Percentiles rank a stretch among this genome's conserved stretches.
phyloP scores from a whole-genome alignment of 2,329 filamentous ascomycete species.

The Hypoxylon sp. region DNA sequence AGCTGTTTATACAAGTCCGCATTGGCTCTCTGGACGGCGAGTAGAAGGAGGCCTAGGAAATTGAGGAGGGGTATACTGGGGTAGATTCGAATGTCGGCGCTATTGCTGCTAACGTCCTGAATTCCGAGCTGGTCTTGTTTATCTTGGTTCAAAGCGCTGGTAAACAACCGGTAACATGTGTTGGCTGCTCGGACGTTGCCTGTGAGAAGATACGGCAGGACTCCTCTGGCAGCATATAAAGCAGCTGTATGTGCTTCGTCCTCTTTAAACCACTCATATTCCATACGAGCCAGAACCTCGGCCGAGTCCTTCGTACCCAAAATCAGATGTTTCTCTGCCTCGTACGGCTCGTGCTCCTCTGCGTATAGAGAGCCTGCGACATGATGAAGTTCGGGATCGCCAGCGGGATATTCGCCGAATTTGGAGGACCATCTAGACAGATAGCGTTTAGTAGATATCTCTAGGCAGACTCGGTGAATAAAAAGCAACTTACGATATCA shows the following conservation, averaged over 20 bases:
- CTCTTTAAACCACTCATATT: conserved; percentile 94
- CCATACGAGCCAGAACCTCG: conserved; percentile 82
- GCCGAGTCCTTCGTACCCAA: conserved; percentile 92
- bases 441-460: conserved; percentile 28
- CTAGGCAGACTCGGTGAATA: conserved; percentile 6
- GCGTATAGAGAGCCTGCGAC: conserved; percentile 89
- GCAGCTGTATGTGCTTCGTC: conserved; percentile 91
- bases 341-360: conserved; percentile 93
- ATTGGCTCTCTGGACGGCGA: conserved; percentile 84
- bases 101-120: conserved; percentile 84
- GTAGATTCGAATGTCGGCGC: conserved; percentile 84
- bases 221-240: conserved; percentile 85
- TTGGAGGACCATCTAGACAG: conserved; percentile 83
- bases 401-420: conserved; percentile 88
- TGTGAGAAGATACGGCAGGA: conserved; percentile 91
- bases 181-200: conserved; percentile 94
- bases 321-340: conserved; percentile 90
- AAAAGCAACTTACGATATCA: conserved; percentile 75
- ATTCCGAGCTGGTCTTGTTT: conserved; percentile 73
- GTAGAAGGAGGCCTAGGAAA: conserved; percentile 87
- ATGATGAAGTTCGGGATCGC: conserved; percentile 95
- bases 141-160: conserved; percentile 71
- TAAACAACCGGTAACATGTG: conserved; percentile 83
- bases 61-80: conserved; percentile 95
- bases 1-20: conserved; percentile 87